Conservation (phyloP, 2,329 filamentous ascomycete genomes). For the Sphaerulina vaccinii region DNA sequence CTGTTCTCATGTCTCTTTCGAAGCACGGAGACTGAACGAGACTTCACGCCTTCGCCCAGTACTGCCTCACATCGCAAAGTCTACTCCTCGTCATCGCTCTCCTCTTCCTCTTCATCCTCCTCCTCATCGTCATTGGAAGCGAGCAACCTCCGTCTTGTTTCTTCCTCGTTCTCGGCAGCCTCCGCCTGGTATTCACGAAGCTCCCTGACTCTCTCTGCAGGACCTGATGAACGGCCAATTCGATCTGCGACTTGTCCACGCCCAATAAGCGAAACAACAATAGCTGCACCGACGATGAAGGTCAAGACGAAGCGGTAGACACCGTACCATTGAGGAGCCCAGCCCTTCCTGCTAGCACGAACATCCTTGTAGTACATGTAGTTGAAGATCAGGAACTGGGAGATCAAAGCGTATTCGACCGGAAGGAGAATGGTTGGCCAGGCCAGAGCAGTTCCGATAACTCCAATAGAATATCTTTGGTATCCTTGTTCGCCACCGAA, state of each 20-base stretch:
- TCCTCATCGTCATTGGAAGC: constrained; percentile 32
- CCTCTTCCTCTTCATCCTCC: constrained; percentile 28
- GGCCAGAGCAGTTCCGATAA: constrained; percentile 74
- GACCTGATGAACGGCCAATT: constrained; percentile 47
- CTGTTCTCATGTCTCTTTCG: too few species aligned
- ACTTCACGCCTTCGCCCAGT: background rate
- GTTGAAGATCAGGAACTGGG: constrained; percentile 82
- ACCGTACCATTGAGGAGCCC: constrained; percentile 81
- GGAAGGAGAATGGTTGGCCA: constrained; percentile 89
- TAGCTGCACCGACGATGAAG: constrained; percentile 79
- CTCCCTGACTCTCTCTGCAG: constrained; percentile 50
- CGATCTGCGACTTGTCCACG: constrained; percentile 71
- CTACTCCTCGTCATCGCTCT: constrained; percentile 31
- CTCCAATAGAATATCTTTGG: constrained; percentile 78
- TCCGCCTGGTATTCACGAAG: constrained; percentile 43
- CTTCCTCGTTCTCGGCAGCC: constrained; percentile 34
- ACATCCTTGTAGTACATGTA: constrained; percentile 83
- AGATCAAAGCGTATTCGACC: constrained; percentile 78
- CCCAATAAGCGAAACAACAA: constrained; percentile 77
- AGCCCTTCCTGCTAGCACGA: constrained; percentile 68
- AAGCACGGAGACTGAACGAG: too few species aligned
- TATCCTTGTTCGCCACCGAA: constrained; percentile 67
- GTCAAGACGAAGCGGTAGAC: constrained; percentile 91
- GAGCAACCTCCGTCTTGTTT: constrained; percentile 33
- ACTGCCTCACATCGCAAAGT: background rate